Base-by-base conservation (phyloP, 2,329 filamentous ascomycete genomes). In the Rutstroemia sp. region DNA sequence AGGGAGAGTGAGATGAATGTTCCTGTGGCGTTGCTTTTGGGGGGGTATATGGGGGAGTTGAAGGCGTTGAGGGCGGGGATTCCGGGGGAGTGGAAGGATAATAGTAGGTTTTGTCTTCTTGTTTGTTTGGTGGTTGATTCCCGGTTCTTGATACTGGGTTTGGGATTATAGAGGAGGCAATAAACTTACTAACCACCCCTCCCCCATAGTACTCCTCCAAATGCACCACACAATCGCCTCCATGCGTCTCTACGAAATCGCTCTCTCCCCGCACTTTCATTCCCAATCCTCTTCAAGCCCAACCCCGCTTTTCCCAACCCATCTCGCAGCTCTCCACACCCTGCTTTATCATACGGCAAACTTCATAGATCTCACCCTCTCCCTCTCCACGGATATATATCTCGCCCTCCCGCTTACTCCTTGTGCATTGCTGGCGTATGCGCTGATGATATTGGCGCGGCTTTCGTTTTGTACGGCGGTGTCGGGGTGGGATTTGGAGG, bases 161-260 rank as follows among this genome's bases (percentile, higher is more conserved):
- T 34, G 10, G 5, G 12, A 19, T 16, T 4, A 36, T 17, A 30
- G 12, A 55, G 5, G n/a, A 39, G 6, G n/a, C n/a, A n/a, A n/a
- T 14, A 8, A 16, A 47, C 16, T 23, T 27, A 27, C 45, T 48
- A 48, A 48, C 45, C 5, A 30, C 3, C n/a, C n/a, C n/a, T n/a
- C n/a, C n/a, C n/a, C n/a, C n/a, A n/a, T n/a, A n/a, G n/a, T n/a
- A 27, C 44, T 51, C 14, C 21, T 56, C 40, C 48, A 45, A 51
- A 40, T 51, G 19, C 54, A 51, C 47, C 54, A 56, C 40, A 27
- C 51, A 7, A 25, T 51, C 16, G 21, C 47, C 21, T n/a, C 53
- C 14, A 51, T 51, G 9, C 53, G 47, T 25, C 46, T 56, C 39
- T 45, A 56, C 19, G 53, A 56, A 45, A 25, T 40, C 27, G 34